Conservation (phyloP, 176 grass and related monocot species). For the Oryza glaberrima region DNA sequence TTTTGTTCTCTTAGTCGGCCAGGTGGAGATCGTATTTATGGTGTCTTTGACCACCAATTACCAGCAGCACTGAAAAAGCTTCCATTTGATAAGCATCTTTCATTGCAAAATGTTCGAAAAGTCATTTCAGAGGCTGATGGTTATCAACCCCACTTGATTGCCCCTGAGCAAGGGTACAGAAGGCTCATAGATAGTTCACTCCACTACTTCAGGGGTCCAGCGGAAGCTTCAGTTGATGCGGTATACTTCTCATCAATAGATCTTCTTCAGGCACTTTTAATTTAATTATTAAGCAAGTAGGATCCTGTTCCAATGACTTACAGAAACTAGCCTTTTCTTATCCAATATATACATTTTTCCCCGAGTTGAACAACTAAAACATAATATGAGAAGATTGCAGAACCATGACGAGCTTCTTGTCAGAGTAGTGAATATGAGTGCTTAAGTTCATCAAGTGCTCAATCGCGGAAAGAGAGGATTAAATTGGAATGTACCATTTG, state of each 20-base stretch:
- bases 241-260: slow-evolving; percentile 53
- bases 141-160: slow-evolving; percentile 99
- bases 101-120: slow-evolving; percentile 89
- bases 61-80: slow-evolving; percentile 97
- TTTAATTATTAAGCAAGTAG: slow-evolving; percentile 26
- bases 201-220: slow-evolving; percentile 95
- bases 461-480: background rate
- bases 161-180: slow-evolving; percentile 97
- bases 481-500: too few relatives aligned
- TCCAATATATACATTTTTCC: background rate
- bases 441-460: background rate
- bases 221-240: slow-evolving; percentile 97
- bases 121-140: slow-evolving; percentile 99
- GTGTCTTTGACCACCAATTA: slow-evolving; percentile 96
- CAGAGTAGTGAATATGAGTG: background rate
- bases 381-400: slow-evolving; percentile 6
- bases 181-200: slow-evolving; percentile 98
- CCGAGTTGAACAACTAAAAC: slow-evolving; percentile 10
- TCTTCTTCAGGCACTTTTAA: slow-evolving; percentile 26
- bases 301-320: slow-evolving; percentile 15
- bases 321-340: slow-evolving; percentile 16
- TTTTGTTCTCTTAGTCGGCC: slow-evolving; percentile 67
- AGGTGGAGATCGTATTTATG: slow-evolving; percentile 98
- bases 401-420: background rate
- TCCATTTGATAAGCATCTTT: slow-evolving; percentile 95